These are phyloP conservation scores for Neonectria ditissima DNA, from an alignment of 2,329 filamentous ascomycete genomes.

Conservation along the genomic window DNA sequence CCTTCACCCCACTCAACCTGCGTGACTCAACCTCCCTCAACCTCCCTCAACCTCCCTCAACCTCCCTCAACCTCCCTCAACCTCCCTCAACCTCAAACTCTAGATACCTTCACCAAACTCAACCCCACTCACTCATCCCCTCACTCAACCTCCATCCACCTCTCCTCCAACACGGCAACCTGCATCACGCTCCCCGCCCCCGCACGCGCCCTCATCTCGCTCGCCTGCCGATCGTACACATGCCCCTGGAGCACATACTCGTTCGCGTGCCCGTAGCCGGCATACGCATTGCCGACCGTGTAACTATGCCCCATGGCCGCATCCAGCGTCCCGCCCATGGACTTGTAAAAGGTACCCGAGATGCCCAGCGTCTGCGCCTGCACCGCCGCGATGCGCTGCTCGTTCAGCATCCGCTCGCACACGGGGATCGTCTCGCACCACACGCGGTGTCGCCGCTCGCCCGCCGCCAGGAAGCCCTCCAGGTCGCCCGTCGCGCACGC, in stretches of 20 bases:
- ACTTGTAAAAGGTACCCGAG: conserved; percentile 44
- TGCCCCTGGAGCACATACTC: conserved; percentile 45
- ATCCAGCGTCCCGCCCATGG: conserved; percentile 35
- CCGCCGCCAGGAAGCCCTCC: conserved; percentile 42
- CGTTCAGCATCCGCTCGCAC: conserved; percentile 43
- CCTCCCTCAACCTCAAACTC: conserved; percentile 31
- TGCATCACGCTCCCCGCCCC: conserved; percentile 26
- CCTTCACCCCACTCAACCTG: too few species aligned
- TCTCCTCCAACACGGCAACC: conserved; percentile 47
- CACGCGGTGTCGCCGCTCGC: conserved; percentile 44
- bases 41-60: conserved; percentile 48
- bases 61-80: conserved; percentile 43
- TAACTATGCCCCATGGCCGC: conserved; percentile 35
- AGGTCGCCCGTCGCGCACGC: conserved; percentile 44
- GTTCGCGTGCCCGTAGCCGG: conserved; percentile 50
- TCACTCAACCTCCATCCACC: conserved; percentile 52
- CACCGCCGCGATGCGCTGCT: conserved; percentile 41
- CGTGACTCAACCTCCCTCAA: conserved; percentile 45
- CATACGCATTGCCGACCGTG: conserved; percentile 47
- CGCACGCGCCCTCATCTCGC: conserved; percentile 33
- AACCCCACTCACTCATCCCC: neutral
- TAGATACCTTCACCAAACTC: too few species aligned
- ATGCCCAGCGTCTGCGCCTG: conserved; percentile 43
- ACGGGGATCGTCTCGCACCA: conserved; percentile 49
- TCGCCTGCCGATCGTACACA: conserved; percentile 47